Base-by-base conservation (phyloP, 2,329 filamentous ascomycete species). In the Didymella keratinophila region DNA sequence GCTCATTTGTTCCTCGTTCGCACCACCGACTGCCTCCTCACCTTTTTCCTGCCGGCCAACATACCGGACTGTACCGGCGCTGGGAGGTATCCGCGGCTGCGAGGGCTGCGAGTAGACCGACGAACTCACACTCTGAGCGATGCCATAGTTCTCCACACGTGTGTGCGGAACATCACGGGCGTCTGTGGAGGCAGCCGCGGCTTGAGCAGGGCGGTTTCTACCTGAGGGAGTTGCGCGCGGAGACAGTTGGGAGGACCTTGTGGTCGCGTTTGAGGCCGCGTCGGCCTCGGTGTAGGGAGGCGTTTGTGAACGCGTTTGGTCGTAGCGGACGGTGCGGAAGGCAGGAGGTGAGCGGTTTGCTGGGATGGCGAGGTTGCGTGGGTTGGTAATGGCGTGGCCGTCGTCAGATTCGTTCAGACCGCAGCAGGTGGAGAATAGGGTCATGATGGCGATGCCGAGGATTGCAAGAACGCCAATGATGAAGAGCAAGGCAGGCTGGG, bases 341-440 rank as follows among this genome's bases (percentile, higher is more conserved):
- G 23, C n/a, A 0, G 47, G 23, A 37, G 12, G 16, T 14, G 12
- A 8, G 5, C 21, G 12, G 6, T 2, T 10, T 37, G 45, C 20
- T 16, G 12, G 7, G 12, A 14, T 10, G 4, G 20, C 20, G 21
- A 14, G 21, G 18, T 3, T 18, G 12, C 28, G 27, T 20, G 18
- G 6, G 28, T 34, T 23, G 12, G 2, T 2, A 21, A n/a, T 28
- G 43, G 18, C 16, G 18, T 7, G 21, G 12, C 9, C 16, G 16
- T 7, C 20, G 12, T 25, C 23, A 21, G 41, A 43, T 21, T 18
- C 18, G 16, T 21, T 14, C 12, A 21, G 8, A 12, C 6, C 16
- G 46, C 32, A 56, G 34, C 41, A 51, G 41, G 8, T 39, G 30
- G 23, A 16, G 39, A 51, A 37, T 25, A 46, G 32, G 41, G 34